Evolutionary conservation across 179 eudicot species (phyloP).

Genomic region (Nepenthes alata): DNA sequence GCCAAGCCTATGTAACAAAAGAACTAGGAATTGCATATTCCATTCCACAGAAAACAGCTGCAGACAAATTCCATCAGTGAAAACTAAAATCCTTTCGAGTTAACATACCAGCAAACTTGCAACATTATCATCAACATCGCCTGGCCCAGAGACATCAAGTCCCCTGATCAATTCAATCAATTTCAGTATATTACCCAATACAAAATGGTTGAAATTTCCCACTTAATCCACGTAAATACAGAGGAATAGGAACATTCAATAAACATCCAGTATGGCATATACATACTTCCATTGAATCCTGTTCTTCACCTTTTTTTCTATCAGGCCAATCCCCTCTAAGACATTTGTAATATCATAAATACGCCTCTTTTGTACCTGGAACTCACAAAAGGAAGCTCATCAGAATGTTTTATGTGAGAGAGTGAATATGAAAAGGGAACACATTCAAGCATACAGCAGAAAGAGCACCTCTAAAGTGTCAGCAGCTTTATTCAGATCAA

Average conservation of each 20-base stretch:
- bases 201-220: not conserved
- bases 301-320: conserved; percentile 90
- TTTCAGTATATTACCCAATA: not conserved
- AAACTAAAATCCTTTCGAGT: not conserved
- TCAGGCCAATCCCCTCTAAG: conserved; percentile 89
- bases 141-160: conserved; percentile 65
- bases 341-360: conserved; percentile 93
- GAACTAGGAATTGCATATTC: not conserved
- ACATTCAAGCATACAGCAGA: not conserved
- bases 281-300: conserved; percentile 97
- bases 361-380: conserved; percentile 89
- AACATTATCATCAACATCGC: conserved; percentile 58
- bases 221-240: conserved; percentile 17
- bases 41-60: not conserved
- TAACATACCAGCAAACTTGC: conserved; percentile 61
- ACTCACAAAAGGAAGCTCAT: conserved; percentile 12
- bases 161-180: conserved; percentile 45
- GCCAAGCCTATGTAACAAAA: not conserved
- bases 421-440: not conserved
- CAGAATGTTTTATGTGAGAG: conserved; percentile 8
- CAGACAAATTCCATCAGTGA: not conserved
- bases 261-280: not conserved
- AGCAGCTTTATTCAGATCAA: conserved; percentile 89
- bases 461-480: conserved; percentile 60
- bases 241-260: not conserved